A percentile compares a stretch with the other conserved stretches of the same genome.
These are phyloP conservation scores for Chaetothyriales sp. DNA, from an alignment of 2,329 filamentous ascomycete genomes.

Conservation along the genomic window DNA sequence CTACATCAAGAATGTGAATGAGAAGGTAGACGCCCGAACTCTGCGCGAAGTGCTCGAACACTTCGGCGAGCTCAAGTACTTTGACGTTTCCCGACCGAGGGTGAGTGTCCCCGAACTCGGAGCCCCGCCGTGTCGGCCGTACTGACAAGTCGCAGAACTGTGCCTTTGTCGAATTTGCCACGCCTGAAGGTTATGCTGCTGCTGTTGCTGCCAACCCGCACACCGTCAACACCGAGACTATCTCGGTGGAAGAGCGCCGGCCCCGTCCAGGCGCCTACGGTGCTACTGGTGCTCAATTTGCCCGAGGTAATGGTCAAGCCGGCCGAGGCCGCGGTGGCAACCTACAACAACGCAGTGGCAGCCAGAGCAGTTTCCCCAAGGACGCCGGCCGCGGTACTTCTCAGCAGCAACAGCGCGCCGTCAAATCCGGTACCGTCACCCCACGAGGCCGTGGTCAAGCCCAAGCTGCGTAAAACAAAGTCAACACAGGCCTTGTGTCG, in stretches of 20 bases:
- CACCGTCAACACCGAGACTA: constrained; percentile 64
- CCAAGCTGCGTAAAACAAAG: constrained; percentile 28
- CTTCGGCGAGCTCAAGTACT: constrained; percentile 52
- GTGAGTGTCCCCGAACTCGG: constrained; percentile 35
- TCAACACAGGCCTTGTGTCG: not conserved
- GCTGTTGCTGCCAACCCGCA: constrained; percentile 78
- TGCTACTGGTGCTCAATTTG: constrained; percentile 20
- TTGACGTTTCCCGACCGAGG: constrained; percentile 58
- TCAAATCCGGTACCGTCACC: constrained; percentile 41
- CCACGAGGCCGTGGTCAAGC: constrained; percentile 33
- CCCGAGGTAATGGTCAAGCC: constrained; percentile 47
- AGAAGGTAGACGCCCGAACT: constrained; percentile 65
- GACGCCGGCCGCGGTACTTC: constrained; percentile 56
- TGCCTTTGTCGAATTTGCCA: constrained; percentile 89
- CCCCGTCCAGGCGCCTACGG: constrained; percentile 59
- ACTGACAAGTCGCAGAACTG: constrained; percentile 54
- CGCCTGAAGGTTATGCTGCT: constrained; percentile 64
- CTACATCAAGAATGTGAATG: constrained; percentile 92
- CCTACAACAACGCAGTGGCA: constrained; percentile 40
- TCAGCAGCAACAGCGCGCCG: constrained; percentile 50
- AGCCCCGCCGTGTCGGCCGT: not conserved
- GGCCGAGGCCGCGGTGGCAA: constrained; percentile 45
- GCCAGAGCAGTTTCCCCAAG: constrained; percentile 53
- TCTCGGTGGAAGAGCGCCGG: constrained; percentile 80
- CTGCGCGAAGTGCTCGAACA: constrained; percentile 57